These are phyloP conservation scores for Citrus mangshanensis DNA, from an alignment of 345 rosid genomes.

Conservation along the genomic window DNA sequence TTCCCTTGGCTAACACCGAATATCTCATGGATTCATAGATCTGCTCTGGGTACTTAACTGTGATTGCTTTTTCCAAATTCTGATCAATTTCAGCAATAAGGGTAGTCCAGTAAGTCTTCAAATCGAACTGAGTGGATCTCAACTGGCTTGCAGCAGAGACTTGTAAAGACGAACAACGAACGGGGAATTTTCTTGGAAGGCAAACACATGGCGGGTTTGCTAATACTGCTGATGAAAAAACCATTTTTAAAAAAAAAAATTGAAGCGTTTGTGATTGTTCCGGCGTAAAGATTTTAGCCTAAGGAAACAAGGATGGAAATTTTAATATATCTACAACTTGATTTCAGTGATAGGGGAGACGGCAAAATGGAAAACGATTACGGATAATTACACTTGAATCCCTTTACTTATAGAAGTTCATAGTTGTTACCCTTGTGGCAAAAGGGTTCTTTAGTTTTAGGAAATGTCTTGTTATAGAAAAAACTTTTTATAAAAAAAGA, in stretches of 20 bases:
- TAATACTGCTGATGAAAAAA: slow-evolving; percentile 28
- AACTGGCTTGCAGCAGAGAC: slow-evolving; percentile 18
- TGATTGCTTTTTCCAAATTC: slow-evolving; percentile 73
- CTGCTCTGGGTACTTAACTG: slow-evolving; percentile 60
- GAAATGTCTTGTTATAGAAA: too few relatives aligned
- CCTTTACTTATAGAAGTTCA: too few relatives aligned
- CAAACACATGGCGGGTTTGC: slow-evolving; percentile 24
- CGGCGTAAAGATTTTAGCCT: background rate
- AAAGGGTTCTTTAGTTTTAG: too few relatives aligned
- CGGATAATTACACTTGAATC: background rate
- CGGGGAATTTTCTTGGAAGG: slow-evolving; percentile 24
- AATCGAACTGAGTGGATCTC: slow-evolving; percentile 53
- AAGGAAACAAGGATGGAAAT: background rate
- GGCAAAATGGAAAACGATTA: background rate
- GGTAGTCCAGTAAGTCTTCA: slow-evolving; percentile 74
- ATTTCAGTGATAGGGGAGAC: background rate
- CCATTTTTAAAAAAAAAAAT: slow-evolving; percentile 20
- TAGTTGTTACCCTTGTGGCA: too few relatives aligned
- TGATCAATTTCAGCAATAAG: slow-evolving; percentile 62
- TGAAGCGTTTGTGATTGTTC: background rate
- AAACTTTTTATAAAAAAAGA: too few relatives aligned
- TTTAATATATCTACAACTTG: background rate
- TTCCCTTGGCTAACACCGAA: slow-evolving; percentile 78
- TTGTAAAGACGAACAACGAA: slow-evolving; percentile 40
- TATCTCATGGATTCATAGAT: slow-evolving; percentile 96